These are phyloP conservation scores for Aquanectria penicillioides DNA, from an alignment of 2,329 filamentous ascomycete species.

Conservation along the genomic window DNA sequence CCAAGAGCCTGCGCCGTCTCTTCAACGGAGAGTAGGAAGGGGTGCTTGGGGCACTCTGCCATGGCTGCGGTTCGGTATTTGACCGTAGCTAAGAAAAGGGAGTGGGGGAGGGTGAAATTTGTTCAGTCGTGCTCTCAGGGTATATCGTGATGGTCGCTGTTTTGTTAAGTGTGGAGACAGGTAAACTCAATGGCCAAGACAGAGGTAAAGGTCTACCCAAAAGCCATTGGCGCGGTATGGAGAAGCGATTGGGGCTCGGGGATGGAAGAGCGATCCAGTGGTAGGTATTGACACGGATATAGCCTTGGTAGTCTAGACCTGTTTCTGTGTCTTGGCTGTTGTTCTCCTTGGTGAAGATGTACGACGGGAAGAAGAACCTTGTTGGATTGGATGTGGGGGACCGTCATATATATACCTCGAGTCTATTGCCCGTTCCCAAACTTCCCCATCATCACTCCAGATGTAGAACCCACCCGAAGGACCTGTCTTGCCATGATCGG, in stretches of 20 bases:
- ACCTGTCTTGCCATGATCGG: constrained; percentile 29
- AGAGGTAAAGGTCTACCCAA: constrained; percentile 23
- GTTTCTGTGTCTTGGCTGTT: constrained; percentile 4
- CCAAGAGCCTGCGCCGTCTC: constrained; percentile 71
- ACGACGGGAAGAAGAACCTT: constrained; percentile 20
- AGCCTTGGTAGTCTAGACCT: not conserved
- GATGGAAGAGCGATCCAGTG: not conserved
- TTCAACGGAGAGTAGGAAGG: constrained; percentile 68
- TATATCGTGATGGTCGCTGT: not conserved
- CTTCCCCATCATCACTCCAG: constrained; percentile 25
- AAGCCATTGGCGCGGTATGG: constrained; percentile 28
- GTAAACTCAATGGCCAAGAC: constrained; percentile 1
- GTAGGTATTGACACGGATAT: not conserved
- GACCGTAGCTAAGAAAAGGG: constrained; percentile 13
- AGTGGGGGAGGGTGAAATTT: not conserved
- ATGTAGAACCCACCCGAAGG: constrained; percentile 20
- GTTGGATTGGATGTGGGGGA: constrained; percentile 31
- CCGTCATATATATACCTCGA: constrained; percentile 36
- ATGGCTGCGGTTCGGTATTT: constrained; percentile 43
- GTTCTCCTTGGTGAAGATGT: constrained; percentile 10
- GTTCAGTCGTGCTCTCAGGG: constrained; percentile 21
- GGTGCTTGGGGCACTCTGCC: constrained; percentile 63
- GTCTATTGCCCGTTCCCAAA: not conserved
- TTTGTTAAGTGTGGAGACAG: not conserved
- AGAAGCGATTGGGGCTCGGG: constrained; percentile 13